Percentiles rank a stretch among this genome's conserved stretches.
These are phyloP conservation scores for Magnolia kwangsiensis DNA, from an alignment of 164 flowering plant species.

Conservation along the genomic window DNA sequence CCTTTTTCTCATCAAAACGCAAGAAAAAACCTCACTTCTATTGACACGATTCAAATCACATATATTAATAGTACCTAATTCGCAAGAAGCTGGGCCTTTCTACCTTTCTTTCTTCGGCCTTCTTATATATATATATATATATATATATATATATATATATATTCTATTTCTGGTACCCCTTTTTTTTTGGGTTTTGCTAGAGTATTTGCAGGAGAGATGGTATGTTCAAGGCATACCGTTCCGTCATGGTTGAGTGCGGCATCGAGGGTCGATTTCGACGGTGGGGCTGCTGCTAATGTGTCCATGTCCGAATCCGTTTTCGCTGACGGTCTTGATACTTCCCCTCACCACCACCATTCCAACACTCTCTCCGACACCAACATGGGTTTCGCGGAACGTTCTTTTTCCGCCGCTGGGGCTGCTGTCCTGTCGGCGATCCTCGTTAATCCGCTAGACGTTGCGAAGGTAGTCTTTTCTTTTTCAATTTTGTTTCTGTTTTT, in stretches of 20 bases:
- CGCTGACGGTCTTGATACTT: conserved; percentile 3
- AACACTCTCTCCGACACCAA: conserved; percentile 29
- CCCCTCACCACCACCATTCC: conserved; percentile 3
- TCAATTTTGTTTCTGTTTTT: background rate
- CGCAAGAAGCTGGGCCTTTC: too few species aligned
- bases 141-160: too few species aligned
- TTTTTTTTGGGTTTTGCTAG: too few species aligned
- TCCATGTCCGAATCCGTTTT: conserved; percentile 1
- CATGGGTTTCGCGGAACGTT: conserved; percentile 64
- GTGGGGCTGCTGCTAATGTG: conserved; percentile 1
- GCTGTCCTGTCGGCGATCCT: conserved; percentile 85
- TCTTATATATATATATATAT: too few species aligned
- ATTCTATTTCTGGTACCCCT: too few species aligned
- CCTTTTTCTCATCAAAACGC: too few species aligned
- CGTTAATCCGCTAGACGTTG: conserved; percentile 96
- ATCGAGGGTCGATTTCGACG: conserved; percentile 27
- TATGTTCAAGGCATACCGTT: conserved; percentile 24
- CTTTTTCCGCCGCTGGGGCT: conserved; percentile 89
- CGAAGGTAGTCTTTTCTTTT: conserved; percentile 46
- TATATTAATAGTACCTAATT: too few species aligned
- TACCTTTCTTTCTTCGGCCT: too few species aligned
- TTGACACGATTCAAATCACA: too few species aligned
- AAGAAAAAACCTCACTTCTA: too few species aligned
- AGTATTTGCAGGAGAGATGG: conserved; percentile 18
- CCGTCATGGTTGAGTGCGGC: conserved; percentile 40